Evolutionary conservation across 2,329 filamentous ascomycete species (phyloP).

Genomic region (Emydomyces testavorans): DNA sequence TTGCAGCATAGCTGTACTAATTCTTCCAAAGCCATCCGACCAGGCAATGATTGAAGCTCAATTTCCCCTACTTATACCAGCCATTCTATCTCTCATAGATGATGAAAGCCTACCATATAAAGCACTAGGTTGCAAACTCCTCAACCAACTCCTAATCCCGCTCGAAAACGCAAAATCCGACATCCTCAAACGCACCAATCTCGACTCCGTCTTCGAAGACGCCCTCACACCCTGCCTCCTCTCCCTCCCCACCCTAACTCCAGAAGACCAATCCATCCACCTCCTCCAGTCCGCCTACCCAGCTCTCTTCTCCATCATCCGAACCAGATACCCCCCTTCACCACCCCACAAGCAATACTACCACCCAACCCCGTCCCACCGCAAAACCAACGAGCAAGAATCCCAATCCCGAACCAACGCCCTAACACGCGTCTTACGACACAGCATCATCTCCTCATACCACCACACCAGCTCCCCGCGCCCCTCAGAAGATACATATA

Average conservation of each 20-base stretch:
- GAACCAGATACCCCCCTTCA: conserved; percentile 29
- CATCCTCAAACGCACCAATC: conserved; percentile 34
- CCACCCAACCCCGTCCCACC: conserved; percentile 13
- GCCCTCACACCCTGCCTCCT: conserved; percentile 52
- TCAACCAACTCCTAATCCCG: conserved; percentile 27
- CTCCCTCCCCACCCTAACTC: conserved; percentile 65
- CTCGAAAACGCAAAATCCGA: conserved; percentile 29
- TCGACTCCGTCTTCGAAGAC: conserved; percentile 37
- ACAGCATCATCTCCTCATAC: conserved; percentile 30
- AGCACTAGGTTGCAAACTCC: conserved; percentile 29
- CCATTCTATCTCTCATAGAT: conserved; percentile 36
- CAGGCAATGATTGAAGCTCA: conserved; percentile 30
- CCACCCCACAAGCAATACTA: conserved; percentile 17
- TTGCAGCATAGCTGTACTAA: neutral
- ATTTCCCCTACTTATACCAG: conserved; percentile 36
- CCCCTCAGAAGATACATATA: conserved; percentile 36
- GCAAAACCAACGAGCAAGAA: conserved; percentile 15
- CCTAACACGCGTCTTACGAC: conserved; percentile 24
- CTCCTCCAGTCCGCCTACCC: conserved; percentile 57
- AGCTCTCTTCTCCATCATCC: conserved; percentile 50
- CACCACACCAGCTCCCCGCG: conserved; percentile 37
- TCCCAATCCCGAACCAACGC: conserved; percentile 18
- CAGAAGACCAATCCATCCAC: conserved; percentile 54
- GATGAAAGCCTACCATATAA: conserved; percentile 31
- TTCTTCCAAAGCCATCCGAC: conserved; percentile 20